phyloP scores from a whole-genome alignment of 2,329 filamentous ascomycete species.

The Fusarium staphyleae region DNA sequence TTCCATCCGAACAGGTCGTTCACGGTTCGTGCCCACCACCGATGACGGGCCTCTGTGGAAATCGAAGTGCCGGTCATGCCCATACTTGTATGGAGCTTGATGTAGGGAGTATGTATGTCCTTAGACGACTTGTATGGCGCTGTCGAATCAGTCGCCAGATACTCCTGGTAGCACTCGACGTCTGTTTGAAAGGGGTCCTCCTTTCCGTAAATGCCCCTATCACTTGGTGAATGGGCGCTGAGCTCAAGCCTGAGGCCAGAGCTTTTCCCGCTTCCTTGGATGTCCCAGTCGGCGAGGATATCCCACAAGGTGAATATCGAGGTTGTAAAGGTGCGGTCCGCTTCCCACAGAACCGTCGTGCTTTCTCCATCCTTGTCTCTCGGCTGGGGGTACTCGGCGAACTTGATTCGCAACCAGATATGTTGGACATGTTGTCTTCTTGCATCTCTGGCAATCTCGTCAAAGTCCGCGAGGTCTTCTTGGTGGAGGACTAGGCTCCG shows the following conservation, averaged over 20 bases:
- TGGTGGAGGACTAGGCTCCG: not conserved
- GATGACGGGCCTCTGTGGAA: not conserved
- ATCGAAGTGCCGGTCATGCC: not conserved
- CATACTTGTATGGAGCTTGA: not conserved
- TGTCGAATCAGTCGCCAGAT: not conserved
- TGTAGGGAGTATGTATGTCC: not conserved
- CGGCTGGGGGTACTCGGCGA: not conserved
- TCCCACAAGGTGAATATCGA: slow-evolving; percentile 5
- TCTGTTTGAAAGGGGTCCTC: not conserved
- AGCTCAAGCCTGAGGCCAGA: slow-evolving; percentile 9
- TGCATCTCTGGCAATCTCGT: not conserved
- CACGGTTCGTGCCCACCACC: not conserved
- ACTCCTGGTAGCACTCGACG: not conserved
- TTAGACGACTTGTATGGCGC: not conserved
- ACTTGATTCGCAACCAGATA: slow-evolving; percentile 5
- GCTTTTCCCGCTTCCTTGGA: not conserved
- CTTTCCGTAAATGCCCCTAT: not conserved
- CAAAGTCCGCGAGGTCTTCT: not conserved
- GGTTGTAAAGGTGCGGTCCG: slow-evolving; percentile 3
- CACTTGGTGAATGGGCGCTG: not conserved
- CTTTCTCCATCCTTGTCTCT: not conserved
- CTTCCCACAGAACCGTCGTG: not conserved
- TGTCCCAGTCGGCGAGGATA: not conserved
- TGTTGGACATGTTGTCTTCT: slow-evolving; percentile 4
- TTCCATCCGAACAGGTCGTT: slow-evolving; percentile 13